A percentile compares a stretch with the other conserved stretches of the same genome.
Conservation (phyloP, 106 monocot species). For the Allium sativum region DNA sequence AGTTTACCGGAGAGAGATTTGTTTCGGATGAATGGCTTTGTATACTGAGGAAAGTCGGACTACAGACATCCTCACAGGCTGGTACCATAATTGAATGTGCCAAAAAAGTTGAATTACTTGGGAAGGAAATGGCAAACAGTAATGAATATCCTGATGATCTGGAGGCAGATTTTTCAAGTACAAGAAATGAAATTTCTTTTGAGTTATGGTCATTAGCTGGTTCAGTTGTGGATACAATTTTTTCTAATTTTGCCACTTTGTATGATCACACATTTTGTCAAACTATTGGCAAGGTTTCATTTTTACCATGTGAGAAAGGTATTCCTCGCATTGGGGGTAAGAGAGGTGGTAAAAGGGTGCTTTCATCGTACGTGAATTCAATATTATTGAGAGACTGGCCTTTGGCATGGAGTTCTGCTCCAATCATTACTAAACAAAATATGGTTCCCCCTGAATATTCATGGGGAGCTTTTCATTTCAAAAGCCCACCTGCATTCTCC, state of each 20-base stretch:
- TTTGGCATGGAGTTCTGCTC: constrained; percentile 89
- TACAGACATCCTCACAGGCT: constrained; percentile 63
- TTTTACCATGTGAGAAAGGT: constrained; percentile 94
- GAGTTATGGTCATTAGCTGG: constrained; percentile 67
- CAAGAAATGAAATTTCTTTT: constrained; percentile 39
- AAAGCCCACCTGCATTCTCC: constrained; percentile 85
- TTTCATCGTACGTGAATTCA: constrained; percentile 70
- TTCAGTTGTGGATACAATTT: constrained; percentile 63
- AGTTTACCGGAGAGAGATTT: constrained; percentile 85
- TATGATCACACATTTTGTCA: constrained; percentile 82
- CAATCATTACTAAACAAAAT: constrained; percentile 58
- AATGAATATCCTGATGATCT: constrained; percentile 33
- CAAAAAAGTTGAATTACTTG: constrained; percentile 67
- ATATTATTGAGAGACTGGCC: constrained; percentile 91
- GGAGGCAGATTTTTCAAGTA: constrained; percentile 38
- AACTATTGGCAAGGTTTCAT: constrained; percentile 56
- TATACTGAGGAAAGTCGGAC: constrained; percentile 72
- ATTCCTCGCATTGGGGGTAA: constrained; percentile 88
- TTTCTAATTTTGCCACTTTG: constrained; percentile 65
- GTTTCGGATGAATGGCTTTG: constrained; percentile 65
- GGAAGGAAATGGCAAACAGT: constrained; percentile 29
- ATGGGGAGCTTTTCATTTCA: constrained; percentile 73
- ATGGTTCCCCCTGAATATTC: constrained; percentile 95
- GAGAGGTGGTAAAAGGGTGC: constrained; percentile 72
- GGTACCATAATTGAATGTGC: constrained; percentile 80